Conservation (phyloP, 2,329 filamentous ascomycete species). For the Pseudogymnoascus sp. region DNA sequence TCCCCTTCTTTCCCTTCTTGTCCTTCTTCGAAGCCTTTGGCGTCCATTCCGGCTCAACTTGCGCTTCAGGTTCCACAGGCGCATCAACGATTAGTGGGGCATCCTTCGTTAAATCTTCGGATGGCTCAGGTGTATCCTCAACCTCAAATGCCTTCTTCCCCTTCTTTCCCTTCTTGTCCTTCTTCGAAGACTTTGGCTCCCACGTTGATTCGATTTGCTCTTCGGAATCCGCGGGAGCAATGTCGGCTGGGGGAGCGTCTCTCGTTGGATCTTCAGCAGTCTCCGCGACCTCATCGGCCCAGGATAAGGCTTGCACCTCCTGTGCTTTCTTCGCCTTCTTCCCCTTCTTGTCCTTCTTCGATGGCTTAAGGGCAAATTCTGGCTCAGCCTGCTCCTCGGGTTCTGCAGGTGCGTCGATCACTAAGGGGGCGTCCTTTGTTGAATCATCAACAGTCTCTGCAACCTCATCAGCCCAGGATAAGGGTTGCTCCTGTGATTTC, state of each 20-base stretch:
- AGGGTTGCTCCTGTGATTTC: neutral
- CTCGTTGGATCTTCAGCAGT: neutral
- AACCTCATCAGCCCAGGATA: neutral
- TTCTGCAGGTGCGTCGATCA: neutral
- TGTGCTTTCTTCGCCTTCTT: neutral
- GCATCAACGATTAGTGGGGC: neutral
- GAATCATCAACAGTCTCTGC: neutral
- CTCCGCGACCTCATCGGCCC: neutral
- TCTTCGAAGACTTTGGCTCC: slow-evolving; percentile 23
- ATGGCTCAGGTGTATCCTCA: neutral
- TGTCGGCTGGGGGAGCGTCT: slow-evolving; percentile 7
- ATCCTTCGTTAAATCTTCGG: slow-evolving; percentile 8
- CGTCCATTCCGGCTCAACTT: neutral
- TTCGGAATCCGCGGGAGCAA: neutral
- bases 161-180: slow-evolving; percentile 34
- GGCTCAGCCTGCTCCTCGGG: slow-evolving; percentile 15
- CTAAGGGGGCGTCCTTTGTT: neutral
- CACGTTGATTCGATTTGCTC: neutral
- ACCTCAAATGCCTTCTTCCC: neutral
- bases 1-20: slow-evolving; percentile 27
- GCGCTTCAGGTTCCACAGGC: neutral
- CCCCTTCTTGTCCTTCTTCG: slow-evolving; percentile 29
- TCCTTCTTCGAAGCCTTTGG: slow-evolving; percentile 12
- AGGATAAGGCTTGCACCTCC: no score
- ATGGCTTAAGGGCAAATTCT: slow-evolving; percentile 24